These are phyloP conservation scores for Angophora floribunda DNA, from an alignment of 345 rosid species.

Conservation along the genomic window DNA sequence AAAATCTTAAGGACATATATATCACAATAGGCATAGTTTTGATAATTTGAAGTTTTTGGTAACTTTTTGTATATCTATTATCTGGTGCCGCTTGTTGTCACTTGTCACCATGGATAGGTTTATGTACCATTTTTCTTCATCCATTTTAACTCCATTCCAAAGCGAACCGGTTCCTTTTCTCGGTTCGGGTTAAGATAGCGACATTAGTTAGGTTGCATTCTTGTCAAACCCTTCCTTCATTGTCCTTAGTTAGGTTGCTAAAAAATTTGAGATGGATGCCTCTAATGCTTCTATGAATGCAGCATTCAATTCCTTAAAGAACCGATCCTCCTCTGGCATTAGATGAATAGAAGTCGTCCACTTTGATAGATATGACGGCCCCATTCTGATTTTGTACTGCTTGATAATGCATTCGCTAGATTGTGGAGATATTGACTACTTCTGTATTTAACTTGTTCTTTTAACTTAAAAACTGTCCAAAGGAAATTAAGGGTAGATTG, in stretches of 20 bases:
- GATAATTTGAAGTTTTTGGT: neutral
- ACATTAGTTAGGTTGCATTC: neutral
- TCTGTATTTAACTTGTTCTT: neutral
- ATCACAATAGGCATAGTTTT: neutral
- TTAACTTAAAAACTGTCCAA: neutral
- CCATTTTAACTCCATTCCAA: neutral
- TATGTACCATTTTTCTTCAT: neutral
- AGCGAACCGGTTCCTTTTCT: neutral
- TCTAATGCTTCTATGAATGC: neutral
- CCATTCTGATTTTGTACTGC: neutral
- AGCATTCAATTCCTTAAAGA: neutral
- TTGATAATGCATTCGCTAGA: neutral
- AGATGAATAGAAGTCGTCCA: neutral
- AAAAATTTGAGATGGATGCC: neutral
- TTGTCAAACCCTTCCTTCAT: neutral
- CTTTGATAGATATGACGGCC: neutral
- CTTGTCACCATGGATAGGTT: neutral
- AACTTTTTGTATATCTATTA: neutral
- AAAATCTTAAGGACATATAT: accelerated
- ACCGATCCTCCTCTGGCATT: neutral
- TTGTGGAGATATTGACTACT: neutral
- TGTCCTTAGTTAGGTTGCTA: neutral
- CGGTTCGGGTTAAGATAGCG: neutral
- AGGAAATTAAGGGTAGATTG: neutral
- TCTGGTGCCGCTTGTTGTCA: neutral